These are phyloP conservation scores for Colletotrichum lentis DNA, from an alignment of 2,329 filamentous ascomycete species.

Conservation along the genomic window DNA sequence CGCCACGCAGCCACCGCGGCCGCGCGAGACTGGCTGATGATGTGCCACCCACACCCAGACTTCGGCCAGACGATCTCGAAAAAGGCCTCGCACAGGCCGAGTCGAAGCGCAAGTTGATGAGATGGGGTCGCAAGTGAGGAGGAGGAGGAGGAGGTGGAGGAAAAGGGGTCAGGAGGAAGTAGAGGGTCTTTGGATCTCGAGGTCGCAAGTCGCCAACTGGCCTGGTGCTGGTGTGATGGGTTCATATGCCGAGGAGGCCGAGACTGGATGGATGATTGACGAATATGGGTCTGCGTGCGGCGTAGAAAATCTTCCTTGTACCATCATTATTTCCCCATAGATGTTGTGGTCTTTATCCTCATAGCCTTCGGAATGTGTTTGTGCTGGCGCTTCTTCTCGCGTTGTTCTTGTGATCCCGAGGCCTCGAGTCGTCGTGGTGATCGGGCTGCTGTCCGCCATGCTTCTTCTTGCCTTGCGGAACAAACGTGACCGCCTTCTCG, in stretches of 20 bases:
- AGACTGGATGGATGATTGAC: constrained; percentile 23
- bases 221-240: constrained; percentile 31
- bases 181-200: background rate
- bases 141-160: no score
- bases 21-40: constrained; percentile 55
- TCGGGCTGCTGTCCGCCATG: constrained; percentile 39
- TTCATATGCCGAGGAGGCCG: constrained; percentile 18
- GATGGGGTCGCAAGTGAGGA: constrained; percentile 40
- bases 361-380: constrained; percentile 77
- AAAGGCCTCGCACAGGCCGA: constrained; percentile 59
- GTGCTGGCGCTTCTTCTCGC: constrained; percentile 75
- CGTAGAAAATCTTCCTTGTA: constrained; percentile 31
- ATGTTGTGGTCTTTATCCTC: constrained; percentile 42
- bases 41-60: constrained; percentile 66
- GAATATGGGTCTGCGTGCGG: constrained; percentile 23
- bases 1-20: constrained; percentile 34
- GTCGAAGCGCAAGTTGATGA: constrained; percentile 49
- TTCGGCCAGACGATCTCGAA: constrained; percentile 65
- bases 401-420: constrained; percentile 49
- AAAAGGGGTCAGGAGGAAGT: no score
- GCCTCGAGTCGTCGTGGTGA: constrained; percentile 38
- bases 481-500: constrained; percentile 76
- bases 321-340: constrained; percentile 37
- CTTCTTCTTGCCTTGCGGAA: constrained; percentile 66
- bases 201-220: constrained; percentile 26